Percentiles rank a stretch among this genome's conserved stretches.
Conservation (phyloP, 2,329 filamentous ascomycete genomes). For the Alternaria ethzedia region DNA sequence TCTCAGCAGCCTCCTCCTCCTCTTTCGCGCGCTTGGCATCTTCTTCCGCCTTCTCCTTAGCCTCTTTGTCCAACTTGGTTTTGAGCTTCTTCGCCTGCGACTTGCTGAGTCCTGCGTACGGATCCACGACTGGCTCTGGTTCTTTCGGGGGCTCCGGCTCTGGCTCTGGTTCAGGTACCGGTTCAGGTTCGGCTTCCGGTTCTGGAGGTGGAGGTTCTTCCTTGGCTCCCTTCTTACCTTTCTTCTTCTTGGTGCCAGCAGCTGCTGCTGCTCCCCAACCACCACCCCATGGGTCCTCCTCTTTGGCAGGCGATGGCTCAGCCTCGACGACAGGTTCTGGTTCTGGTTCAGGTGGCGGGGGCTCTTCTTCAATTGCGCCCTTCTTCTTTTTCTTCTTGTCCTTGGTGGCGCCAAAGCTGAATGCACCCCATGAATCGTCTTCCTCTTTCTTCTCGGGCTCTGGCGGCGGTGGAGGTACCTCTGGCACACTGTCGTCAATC, state of each 20-base stretch:
- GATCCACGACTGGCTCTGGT: constrained; percentile 49
- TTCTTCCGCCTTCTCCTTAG: constrained; percentile 23
- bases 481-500: constrained; percentile 36
- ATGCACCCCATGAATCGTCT: constrained; percentile 30
- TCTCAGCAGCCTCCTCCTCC: constrained; percentile 31
- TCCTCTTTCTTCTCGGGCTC: constrained; percentile 36
- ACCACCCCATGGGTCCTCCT: constrained; percentile 39
- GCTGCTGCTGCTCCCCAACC: constrained; percentile 25
- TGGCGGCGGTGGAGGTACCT: constrained; percentile 26
- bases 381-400: constrained; percentile 49
- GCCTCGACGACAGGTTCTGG: constrained; percentile 35
- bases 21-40: constrained; percentile 25
- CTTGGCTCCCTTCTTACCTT: constrained; percentile 33
- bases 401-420: constrained; percentile 36
- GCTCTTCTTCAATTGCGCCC: constrained; percentile 26
- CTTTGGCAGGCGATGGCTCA: constrained; percentile 40
- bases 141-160: constrained; percentile 20
- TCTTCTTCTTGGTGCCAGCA: constrained; percentile 35
- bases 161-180: constrained; percentile 5
- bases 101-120: constrained; percentile 39
- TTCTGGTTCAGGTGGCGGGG: constrained; percentile 30
- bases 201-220: constrained; percentile 28
- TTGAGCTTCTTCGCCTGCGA: constrained; percentile 39
- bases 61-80: constrained; percentile 46
- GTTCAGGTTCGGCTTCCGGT: constrained; percentile 21